Evolutionary conservation across 345 rosid genomes (phyloP).

Genomic region (Brassica nigra): DNA sequence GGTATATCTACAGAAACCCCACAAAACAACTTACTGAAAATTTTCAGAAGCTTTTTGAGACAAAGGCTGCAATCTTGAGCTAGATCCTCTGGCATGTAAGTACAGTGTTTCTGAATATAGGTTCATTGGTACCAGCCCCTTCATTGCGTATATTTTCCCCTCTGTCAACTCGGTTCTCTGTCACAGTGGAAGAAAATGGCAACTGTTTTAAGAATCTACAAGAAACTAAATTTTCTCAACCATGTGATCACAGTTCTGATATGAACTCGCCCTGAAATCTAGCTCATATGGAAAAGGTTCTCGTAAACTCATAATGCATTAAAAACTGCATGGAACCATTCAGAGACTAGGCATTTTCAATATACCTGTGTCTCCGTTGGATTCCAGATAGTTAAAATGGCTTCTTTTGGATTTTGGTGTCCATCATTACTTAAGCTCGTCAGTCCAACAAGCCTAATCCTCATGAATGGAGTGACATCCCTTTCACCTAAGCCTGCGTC

Average conservation of each 20-base stretch:
- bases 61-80: conserved; percentile 64
- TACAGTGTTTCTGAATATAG: conserved; percentile 66
- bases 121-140: conserved; percentile 69
- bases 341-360: background rate
- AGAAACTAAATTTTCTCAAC: conserved; percentile 2
- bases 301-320: conserved; percentile 8
- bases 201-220: conserved; percentile 19
- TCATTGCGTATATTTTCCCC: conserved; percentile 72
- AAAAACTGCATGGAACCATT: background rate
- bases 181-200: conserved; percentile 25
- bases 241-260: conserved; percentile 6
- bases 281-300: conserved; percentile 3
- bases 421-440: conserved; percentile 43
- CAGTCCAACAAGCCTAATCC: conserved; percentile 83
- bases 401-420: conserved; percentile 54
- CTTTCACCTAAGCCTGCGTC: conserved; percentile 72
- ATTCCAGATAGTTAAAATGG: conserved; percentile 87
- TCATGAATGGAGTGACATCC: conserved; percentile 84
- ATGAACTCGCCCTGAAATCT: background rate
- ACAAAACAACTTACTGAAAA: conserved; percentile 55
- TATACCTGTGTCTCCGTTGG: conserved; percentile 87
- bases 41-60: conserved; percentile 49
- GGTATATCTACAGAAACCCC: conserved; percentile 19
- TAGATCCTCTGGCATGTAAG: conserved; percentile 78
- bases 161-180: conserved; percentile 74